Base-by-base conservation (phyloP, 2,329 filamentous ascomycete genomes). In the Thermomyces lanuginosus region DNA sequence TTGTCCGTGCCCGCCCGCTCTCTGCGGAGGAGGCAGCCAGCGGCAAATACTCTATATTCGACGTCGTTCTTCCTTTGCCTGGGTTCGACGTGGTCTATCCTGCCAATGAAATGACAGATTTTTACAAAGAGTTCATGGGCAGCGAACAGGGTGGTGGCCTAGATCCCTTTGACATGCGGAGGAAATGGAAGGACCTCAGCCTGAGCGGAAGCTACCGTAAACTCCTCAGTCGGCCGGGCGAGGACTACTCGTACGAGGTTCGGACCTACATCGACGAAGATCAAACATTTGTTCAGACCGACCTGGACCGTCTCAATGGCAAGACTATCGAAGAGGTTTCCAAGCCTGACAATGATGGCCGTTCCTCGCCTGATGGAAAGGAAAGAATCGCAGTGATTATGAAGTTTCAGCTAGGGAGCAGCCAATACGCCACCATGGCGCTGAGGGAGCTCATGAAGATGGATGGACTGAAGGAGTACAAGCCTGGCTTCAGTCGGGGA, bases 61-160 rank as follows among this genome's bases (percentile, higher is more conserved):
- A 98, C 46, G 48, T 95, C 35, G 84, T 98, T 8, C 64, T 98
- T 2, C 86, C 91, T 3, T 74, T 78, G n/a, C 89, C 89, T 0
- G 89, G 89, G 10, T 93, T 74, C 56, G 83, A 92, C 41, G 69
- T 95, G 20, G 53, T 79, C 18, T 98, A 95, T 46, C 89, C 89
- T 0, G 48, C 63, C 12, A 95, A 98, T 49, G 70, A 71, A 18
- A 71, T 92, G 35, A 81, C 77, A n/a, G 63, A 70, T 3, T 92
- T 76, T 49, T 98, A 95, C 56, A 66, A 66, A 36, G 64, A 70
- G 2, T 91, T 93, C 55, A 98, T 98, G 91, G 69, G 57, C 16
- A 76, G 67, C 27, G 67, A 77, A 24, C 66, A 70, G 35, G 84
- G 89, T 34, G 86, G 86, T 7, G 58, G 61, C 1, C 62, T 98